Evolutionary conservation across 148 eudicot genomes (phyloP).

Genomic region (Rhododendron ferrugineum): DNA sequence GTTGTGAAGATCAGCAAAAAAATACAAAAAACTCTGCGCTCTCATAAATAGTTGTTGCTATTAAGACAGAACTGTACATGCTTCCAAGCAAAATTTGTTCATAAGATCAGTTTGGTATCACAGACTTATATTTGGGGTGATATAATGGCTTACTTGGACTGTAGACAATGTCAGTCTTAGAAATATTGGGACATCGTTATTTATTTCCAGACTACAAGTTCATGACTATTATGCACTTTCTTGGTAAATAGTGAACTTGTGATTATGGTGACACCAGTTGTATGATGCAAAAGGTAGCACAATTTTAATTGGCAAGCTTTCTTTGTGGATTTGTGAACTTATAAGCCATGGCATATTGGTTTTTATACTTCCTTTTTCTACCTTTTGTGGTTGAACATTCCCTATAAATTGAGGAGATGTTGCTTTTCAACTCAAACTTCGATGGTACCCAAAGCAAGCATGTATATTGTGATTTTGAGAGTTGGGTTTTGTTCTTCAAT

Average conservation of each 20-base stretch:
- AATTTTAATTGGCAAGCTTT: background rate
- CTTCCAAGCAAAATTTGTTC: background rate
- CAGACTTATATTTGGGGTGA: background rate
- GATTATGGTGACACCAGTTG: background rate
- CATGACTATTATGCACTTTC: background rate
- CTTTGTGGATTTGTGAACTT: background rate
- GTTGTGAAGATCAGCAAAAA: background rate
- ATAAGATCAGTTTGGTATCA: background rate
- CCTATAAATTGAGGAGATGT: conserved; percentile 26
- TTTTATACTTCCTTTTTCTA: conserved; percentile 8
- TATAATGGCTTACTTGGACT: background rate
- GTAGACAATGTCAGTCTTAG: background rate
- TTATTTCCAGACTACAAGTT: background rate
- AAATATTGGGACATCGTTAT: background rate
- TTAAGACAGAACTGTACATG: background rate
- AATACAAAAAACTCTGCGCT: background rate
- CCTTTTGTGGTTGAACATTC: too few species aligned
- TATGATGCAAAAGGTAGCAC: background rate
- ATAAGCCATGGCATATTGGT: background rate
- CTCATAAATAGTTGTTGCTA: background rate
- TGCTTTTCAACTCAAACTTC: conserved; percentile 52
- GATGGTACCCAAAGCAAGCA: conserved; percentile 4
- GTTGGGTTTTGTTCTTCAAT: too few species aligned
- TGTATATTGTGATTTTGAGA: too few species aligned
- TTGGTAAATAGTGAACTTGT: background rate